Evolutionary conservation across 2,329 filamentous ascomycete species (phyloP).

Genomic region (Nothomitra cinnamomea): DNA sequence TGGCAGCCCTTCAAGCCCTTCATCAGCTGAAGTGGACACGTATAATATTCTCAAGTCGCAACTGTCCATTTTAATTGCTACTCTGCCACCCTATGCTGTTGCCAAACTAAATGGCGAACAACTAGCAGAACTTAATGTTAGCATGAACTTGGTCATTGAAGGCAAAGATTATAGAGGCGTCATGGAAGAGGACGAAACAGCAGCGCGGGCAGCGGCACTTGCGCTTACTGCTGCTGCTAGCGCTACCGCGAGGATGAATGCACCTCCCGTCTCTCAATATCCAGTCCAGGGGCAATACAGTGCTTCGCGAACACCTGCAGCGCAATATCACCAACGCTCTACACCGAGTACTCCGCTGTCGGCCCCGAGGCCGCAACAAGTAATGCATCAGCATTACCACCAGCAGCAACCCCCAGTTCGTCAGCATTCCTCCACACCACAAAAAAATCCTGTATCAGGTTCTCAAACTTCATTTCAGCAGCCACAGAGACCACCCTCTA

Average conservation of each 20-base stretch:
- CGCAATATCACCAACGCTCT: slow-evolving; percentile 3
- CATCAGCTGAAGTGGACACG: slow-evolving; percentile 36
- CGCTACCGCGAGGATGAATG: neutral
- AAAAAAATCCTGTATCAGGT: neutral
- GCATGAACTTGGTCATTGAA: slow-evolving; percentile 57
- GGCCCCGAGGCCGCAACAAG: neutral
- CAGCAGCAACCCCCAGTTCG: slow-evolving; percentile 2
- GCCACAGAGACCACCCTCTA: neutral
- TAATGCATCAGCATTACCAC: neutral
- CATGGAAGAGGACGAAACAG: slow-evolving; percentile 62
- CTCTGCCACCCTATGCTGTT: slow-evolving; percentile 68
- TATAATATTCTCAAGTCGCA: slow-evolving; percentile 65
- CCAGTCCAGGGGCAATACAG: neutral
- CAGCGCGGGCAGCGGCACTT: neutral
- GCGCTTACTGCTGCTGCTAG: slow-evolving; percentile 1
- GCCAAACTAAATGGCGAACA: slow-evolving; percentile 76
- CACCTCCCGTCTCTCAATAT: slow-evolving; percentile 1
- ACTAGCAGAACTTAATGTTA: slow-evolving; percentile 67
- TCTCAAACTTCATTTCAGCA: neutral
- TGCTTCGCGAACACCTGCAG: neutral
- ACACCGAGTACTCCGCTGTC: neutral
- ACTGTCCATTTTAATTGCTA: slow-evolving; percentile 54
- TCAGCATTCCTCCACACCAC: slow-evolving; percentile 1
- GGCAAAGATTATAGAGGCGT: slow-evolving; percentile 58
- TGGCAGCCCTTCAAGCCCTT: slow-evolving; percentile 48